A percentile compares a stretch with the other conserved stretches of the same genome.
These are phyloP conservation scores for Trametes polyzona DNA, from an alignment of 1,284 basidiomycete genomes.

Conservation along the genomic window DNA sequence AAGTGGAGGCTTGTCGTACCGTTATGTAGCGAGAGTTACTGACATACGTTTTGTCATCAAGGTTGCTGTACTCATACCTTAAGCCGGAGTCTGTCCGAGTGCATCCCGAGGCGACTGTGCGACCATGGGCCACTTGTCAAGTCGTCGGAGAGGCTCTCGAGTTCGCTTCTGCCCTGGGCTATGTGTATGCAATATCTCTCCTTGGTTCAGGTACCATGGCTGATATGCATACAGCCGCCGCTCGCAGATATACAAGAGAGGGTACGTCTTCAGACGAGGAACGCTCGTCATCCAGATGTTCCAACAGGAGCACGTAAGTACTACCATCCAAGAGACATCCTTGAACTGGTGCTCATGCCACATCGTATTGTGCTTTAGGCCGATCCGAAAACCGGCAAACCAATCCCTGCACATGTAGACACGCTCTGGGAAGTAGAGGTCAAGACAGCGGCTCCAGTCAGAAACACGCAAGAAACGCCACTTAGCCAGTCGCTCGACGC, in stretches of 20 bases:
- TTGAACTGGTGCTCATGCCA: background rate
- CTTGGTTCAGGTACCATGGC: background rate
- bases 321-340: background rate
- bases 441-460: conserved; percentile 74
- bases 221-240: conserved; percentile 48
- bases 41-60: conserved; percentile 32
- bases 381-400: conserved; percentile 70
- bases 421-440: conserved; percentile 85
- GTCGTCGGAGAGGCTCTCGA: conserved; percentile 76
- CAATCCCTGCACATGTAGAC: conserved; percentile 71
- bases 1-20: conserved; percentile 16
- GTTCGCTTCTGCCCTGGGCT: conserved; percentile 77
- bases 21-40: background rate
- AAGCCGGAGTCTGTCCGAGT: conserved; percentile 78
- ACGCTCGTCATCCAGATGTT: conserved; percentile 76
- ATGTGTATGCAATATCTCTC: conserved; percentile 49
- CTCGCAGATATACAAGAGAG: conserved; percentile 78
- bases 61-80: conserved; percentile 76
- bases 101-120: conserved; percentile 80
- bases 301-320: conserved; percentile 73
- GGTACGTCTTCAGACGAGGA: conserved; percentile 73
- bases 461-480: conserved; percentile 71
- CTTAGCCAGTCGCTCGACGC: conserved; percentile 66
- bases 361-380: conserved; percentile 52
- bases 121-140: conserved; percentile 78